These are phyloP conservation scores for Penicillium chermesinum DNA, from an alignment of 495 filamentous ascomycete genomes.

Conservation along the genomic window DNA sequence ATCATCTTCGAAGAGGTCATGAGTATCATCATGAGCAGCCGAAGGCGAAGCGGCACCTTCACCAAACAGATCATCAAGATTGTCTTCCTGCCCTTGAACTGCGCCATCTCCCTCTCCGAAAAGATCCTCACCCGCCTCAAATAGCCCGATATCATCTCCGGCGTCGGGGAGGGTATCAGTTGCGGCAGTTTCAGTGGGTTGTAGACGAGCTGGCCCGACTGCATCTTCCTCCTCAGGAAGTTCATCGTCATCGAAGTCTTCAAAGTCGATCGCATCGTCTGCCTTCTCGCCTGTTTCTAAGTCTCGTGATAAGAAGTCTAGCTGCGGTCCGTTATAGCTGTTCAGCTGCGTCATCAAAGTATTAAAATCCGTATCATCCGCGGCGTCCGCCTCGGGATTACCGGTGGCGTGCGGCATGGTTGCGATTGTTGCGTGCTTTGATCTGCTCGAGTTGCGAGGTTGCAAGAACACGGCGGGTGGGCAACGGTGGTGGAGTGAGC, in stretches of 20 bases:
- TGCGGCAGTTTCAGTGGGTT: constrained; percentile 14
- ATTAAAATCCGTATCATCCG: constrained; percentile 44
- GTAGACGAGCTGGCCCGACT: constrained; percentile 4
- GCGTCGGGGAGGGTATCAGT: constrained; percentile 20
- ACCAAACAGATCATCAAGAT: constrained; percentile 52
- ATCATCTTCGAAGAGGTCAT: constrained; percentile 38
- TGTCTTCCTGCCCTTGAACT: constrained; percentile 28
- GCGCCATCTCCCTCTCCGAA: constrained; percentile 39
- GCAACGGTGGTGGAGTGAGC: not conserved
- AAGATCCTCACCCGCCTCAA: constrained; percentile 34
- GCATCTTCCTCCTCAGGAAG: constrained; percentile 62
- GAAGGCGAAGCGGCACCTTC: constrained; percentile 41
- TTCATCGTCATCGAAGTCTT: constrained; percentile 75
- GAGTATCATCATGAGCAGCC: constrained; percentile 31
- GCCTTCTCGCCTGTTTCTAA: constrained; percentile 67
- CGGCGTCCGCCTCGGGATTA: constrained; percentile 23
- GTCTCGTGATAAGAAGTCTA: constrained; percentile 44
- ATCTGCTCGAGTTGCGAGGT: not conserved
- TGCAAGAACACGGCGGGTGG: not conserved
- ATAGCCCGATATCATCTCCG: constrained; percentile 49
- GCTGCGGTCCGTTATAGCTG: constrained; percentile 31
- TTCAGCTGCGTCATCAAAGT: constrained; percentile 49
- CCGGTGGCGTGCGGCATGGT: constrained; percentile 49
- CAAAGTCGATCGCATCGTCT: constrained; percentile 79
- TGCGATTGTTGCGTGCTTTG: not conserved